Conservation (phyloP, 495 filamentous ascomycete species). For the Talaromyces nanjingensis region DNA sequence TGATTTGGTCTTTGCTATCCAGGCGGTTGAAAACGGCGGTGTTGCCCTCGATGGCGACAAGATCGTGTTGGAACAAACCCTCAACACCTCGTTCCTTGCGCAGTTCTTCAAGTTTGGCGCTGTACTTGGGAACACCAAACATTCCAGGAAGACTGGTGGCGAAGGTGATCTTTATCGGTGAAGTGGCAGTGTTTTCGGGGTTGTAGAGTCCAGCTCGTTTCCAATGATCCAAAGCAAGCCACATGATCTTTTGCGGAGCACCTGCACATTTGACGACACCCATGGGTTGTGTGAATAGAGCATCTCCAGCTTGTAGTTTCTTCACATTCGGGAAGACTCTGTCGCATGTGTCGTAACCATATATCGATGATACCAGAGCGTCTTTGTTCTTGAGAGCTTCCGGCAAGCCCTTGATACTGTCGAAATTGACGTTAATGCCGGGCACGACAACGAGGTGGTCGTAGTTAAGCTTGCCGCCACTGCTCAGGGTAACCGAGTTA, state of each 20-base stretch:
- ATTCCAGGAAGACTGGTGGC: constrained; percentile 55
- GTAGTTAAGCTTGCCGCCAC: constrained; percentile 53
- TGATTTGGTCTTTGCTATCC: constrained; percentile 37
- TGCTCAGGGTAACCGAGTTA: constrained; percentile 51
- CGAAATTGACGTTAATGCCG: constrained; percentile 51
- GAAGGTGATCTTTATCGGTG: constrained; percentile 54
- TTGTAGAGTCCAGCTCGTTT: constrained; percentile 52
- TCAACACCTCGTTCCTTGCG: constrained; percentile 58
- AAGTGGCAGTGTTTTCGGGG: constrained; percentile 26
- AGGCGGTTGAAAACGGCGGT: constrained; percentile 45
- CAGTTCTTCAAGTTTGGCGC: constrained; percentile 50
- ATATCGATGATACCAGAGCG: constrained; percentile 57
- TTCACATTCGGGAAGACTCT: constrained; percentile 51
- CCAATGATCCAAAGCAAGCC: constrained; percentile 64
- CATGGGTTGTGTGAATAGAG: constrained; percentile 62
- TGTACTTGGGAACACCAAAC: constrained; percentile 68
- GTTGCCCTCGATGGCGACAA: constrained; percentile 53
- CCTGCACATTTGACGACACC: constrained; percentile 64
- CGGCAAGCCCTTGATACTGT: constrained; percentile 49
- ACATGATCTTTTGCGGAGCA: constrained; percentile 65
- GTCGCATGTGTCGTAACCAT: constrained; percentile 53
- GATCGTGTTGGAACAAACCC: constrained; percentile 60
- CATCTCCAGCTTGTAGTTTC: constrained; percentile 47
- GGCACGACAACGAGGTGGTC: constrained; percentile 60
- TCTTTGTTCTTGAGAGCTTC: constrained; percentile 51